phyloP scores from a whole-genome alignment of 306 rosid species.

The Sechiopsis laciniata region DNA sequence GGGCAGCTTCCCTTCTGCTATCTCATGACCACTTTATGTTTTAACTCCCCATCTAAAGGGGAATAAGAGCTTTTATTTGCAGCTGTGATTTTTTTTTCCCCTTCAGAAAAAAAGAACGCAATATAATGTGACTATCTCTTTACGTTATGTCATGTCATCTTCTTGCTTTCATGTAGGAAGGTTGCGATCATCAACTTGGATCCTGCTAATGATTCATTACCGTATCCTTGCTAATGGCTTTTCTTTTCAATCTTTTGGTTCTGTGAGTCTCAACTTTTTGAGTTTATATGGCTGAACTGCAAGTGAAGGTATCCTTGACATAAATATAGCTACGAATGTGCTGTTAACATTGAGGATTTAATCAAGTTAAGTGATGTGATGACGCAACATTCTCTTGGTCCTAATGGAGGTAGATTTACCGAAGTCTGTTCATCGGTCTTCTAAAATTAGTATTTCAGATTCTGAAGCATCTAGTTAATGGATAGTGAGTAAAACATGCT shows the following conservation, averaged over 20 bases:
- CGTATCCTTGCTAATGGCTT: slow-evolving; percentile 51
- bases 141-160: background rate
- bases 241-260: background rate
- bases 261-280: slow-evolving; percentile 5
- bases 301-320: slow-evolving; percentile 30
- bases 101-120: background rate
- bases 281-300: background rate
- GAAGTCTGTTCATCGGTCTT: background rate
- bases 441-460: slow-evolving; percentile 6
- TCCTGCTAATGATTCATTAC: slow-evolving; percentile 86
- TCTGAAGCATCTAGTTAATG: background rate
- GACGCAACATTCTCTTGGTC: slow-evolving; percentile 84
- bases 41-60: background rate
- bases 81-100: background rate
- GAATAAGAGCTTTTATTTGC: background rate
- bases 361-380: slow-evolving; percentile 76
- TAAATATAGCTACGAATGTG: slow-evolving; percentile 66
- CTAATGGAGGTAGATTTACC: slow-evolving; percentile 67
- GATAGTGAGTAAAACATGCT: background rate
- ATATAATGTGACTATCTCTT: background rate
- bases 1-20: background rate
- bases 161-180: slow-evolving; percentile 49
- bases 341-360: slow-evolving; percentile 73
- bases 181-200: slow-evolving; percentile 87
- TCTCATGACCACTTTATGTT: background rate